Conservation (phyloP, 805 yeast species). For the Candida michaelii region DNA sequence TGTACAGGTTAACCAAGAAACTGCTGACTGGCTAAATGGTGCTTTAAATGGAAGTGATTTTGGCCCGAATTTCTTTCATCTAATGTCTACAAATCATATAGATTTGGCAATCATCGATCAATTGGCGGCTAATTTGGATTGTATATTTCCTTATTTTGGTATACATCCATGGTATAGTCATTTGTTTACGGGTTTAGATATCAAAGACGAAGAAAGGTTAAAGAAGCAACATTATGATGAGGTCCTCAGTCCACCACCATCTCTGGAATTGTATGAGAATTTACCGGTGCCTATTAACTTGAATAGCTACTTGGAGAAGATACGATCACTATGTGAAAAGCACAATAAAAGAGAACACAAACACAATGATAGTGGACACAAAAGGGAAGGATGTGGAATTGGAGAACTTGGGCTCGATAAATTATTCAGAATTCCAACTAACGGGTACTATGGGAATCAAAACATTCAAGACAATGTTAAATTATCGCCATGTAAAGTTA, state of each 20-base stretch:
- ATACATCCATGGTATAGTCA: slow-evolving; percentile 94
- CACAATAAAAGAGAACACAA: slow-evolving; percentile 6
- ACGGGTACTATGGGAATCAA: slow-evolving; percentile 51
- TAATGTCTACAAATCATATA: slow-evolving; percentile 41
- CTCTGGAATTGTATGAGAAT: slow-evolving; percentile 35
- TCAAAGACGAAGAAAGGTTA: slow-evolving; percentile 11
- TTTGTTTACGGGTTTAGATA: slow-evolving; percentile 41
- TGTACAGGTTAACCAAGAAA: slow-evolving; percentile 14
- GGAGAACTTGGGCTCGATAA: slow-evolving; percentile 96
- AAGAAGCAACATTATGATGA: slow-evolving; percentile 56
- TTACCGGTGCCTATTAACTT: slow-evolving; percentile 66
- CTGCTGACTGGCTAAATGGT: slow-evolving; percentile 12
- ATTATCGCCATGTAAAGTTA: slow-evolving; percentile 50
- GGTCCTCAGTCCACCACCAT: slow-evolving; percentile 47
- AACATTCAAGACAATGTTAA: slow-evolving; percentile 16
- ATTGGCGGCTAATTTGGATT: slow-evolving; percentile 9
- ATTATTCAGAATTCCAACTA: slow-evolving; percentile 62
- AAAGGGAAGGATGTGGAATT: too few relatives aligned
- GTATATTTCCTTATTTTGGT: slow-evolving; percentile 57
- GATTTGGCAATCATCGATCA: slow-evolving; percentile 29
- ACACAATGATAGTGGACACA: too few relatives aligned
- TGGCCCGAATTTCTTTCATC: slow-evolving; percentile 3
- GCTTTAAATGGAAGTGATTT: slow-evolving; percentile 8
- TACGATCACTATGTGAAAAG: slow-evolving; percentile 24
- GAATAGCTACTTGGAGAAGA: slow-evolving; percentile 26